Percentiles rank a stretch among this genome's conserved stretches.
phyloP scores from a whole-genome alignment of 2,329 filamentous ascomycete genomes.

The Fusarium euwallaceae region DNA sequence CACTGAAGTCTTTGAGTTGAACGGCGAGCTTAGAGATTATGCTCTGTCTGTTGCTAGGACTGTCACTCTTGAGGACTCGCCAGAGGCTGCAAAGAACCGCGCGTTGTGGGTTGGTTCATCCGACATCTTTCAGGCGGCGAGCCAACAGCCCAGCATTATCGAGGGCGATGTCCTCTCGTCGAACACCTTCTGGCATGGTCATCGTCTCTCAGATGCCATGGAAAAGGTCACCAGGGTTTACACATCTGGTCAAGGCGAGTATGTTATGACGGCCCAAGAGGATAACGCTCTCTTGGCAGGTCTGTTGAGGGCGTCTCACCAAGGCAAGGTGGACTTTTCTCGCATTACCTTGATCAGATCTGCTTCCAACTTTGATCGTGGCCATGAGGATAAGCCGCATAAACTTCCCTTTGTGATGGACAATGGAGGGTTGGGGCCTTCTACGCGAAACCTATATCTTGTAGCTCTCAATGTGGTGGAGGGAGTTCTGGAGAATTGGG shows the following conservation, averaged over 20 bases:
- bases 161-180: conserved; percentile 39
- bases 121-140: conserved; percentile 9
- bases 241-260: conserved; percentile 25
- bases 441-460: conserved; percentile 34
- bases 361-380: conserved; percentile 39
- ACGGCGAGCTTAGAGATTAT: conserved; percentile 26
- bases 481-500: conserved; percentile 25
- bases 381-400: conserved; percentile 33
- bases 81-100: conserved; percentile 14
- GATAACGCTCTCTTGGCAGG: conserved; percentile 35
- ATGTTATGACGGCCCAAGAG: conserved; percentile 42
- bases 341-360: conserved; percentile 32
- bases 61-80: conserved; percentile 12
- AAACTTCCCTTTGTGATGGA: conserved; percentile 38
- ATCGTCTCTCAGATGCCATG: conserved; percentile 36
- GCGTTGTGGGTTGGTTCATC: conserved; percentile 20
- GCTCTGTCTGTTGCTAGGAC: conserved; percentile 17
- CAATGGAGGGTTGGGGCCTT: conserved; percentile 36
- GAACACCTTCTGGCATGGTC: conserved; percentile 40
- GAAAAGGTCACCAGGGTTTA: conserved; percentile 34
- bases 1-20: conserved; percentile 39
- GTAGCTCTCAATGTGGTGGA: conserved; percentile 25
- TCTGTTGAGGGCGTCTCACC: conserved; percentile 29
- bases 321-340: conserved; percentile 32
- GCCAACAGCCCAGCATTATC: conserved; percentile 16